Percentiles rank a stretch among this genome's conserved stretches.
phyloP scores from a whole-genome alignment of 192 early-diverging fungal genomes.

The Phycomyces blakesleeanus region DNA sequence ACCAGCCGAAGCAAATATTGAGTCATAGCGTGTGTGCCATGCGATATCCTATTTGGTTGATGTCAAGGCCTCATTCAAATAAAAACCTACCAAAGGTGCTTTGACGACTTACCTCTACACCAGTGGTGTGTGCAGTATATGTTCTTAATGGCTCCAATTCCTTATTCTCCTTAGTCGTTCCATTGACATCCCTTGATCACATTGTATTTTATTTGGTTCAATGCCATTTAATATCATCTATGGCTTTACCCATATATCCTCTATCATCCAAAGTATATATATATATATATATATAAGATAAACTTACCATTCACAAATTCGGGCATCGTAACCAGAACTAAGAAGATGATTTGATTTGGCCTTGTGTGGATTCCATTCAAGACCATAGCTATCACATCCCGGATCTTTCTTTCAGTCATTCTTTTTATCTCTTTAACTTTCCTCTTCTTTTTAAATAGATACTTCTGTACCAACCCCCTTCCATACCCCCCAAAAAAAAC shows the following conservation, averaged over 20 bases:
- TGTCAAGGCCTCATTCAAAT: background rate
- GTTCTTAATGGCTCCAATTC: slow-evolving; percentile 73
- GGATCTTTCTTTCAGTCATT: background rate
- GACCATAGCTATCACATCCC: slow-evolving; percentile 64
- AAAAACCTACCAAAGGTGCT: background rate
- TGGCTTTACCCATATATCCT: no score
- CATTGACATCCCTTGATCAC: slow-evolving; percentile 82
- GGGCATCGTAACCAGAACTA: slow-evolving; percentile 89
- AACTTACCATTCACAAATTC: slow-evolving; percentile 80
- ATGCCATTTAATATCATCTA: no score
- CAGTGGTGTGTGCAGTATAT: slow-evolving; percentile 83
- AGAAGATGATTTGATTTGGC: slow-evolving; percentile 71
- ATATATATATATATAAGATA: background rate
- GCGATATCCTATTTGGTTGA: slow-evolving; percentile 71
- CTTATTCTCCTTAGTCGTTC: slow-evolving; percentile 68
- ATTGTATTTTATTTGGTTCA: no score
- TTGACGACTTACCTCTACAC: slow-evolving; percentile 69
- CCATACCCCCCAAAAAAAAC: no score
- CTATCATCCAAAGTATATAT: no score
- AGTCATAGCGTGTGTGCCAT: slow-evolving; percentile 81
- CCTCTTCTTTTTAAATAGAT: no score
- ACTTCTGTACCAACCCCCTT: no score
- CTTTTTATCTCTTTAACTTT: background rate
- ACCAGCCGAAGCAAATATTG: slow-evolving; percentile 93
- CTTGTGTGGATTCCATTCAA: slow-evolving; percentile 83